Evolutionary conservation across 2,329 filamentous ascomycete species (phyloP).

Genomic region (Epichloe sibirici): DNA sequence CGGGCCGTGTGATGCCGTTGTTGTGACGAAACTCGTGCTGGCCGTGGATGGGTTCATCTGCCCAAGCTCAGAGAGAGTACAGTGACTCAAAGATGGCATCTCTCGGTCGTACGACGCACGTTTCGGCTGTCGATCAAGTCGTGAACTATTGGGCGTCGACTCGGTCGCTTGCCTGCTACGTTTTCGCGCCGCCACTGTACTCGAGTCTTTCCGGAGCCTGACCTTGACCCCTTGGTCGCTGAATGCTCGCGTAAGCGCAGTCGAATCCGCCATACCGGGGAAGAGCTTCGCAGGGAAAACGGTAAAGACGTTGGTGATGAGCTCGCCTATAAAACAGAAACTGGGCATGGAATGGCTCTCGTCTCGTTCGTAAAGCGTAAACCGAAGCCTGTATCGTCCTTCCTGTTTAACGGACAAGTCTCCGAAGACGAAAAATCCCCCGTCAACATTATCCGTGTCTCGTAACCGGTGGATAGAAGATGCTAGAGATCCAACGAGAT

Average conservation of each 20-base stretch:
- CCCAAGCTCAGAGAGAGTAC: conserved; percentile 8
- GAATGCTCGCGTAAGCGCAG: conserved; percentile 67
- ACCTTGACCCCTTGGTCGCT: conserved; percentile 79
- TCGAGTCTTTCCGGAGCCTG: conserved; percentile 70
- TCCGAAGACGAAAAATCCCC: conserved; percentile 87
- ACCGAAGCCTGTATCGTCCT: conserved; percentile 61
- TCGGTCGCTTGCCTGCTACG: conserved; percentile 21
- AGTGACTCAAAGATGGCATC: conserved; percentile 8
- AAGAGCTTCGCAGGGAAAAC: conserved; percentile 57
- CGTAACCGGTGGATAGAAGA: conserved; percentile 77
- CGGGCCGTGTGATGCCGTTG: conserved; percentile 5
- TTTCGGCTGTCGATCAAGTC: conserved; percentile 11
- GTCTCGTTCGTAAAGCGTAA: conserved; percentile 51
- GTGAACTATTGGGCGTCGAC: not conserved
- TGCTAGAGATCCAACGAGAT: conserved; percentile 58
- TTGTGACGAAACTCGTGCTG: conserved; percentile 3
- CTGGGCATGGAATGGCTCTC: conserved; percentile 13
- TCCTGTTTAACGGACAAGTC: conserved; percentile 70
- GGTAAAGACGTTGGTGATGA: conserved; percentile 51
- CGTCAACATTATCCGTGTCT: conserved; percentile 64
- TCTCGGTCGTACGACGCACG: conserved; percentile 11
- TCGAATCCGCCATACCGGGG: conserved; percentile 70
- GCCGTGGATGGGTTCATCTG: conserved; percentile 7
- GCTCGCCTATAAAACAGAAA: conserved; percentile 12
- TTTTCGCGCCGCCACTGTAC: conserved; percentile 40